Evolutionary conservation across 345 rosid genomes (phyloP), one percentile per base, ranked within the genome.

Genomic region (Syzygium oleosum): DNA sequence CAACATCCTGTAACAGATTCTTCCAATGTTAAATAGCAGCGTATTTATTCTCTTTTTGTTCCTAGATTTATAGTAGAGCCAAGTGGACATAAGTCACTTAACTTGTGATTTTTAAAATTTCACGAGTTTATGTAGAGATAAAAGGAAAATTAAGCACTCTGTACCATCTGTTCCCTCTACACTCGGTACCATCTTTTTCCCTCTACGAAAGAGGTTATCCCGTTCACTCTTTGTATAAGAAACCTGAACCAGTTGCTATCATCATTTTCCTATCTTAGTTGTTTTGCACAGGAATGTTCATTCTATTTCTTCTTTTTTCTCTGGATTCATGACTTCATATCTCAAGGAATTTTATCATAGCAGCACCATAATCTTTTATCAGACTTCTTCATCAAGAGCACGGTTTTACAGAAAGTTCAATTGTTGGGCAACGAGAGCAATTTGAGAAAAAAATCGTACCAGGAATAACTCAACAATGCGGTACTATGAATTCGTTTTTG

Each of bases 21-120:
- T 25, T 87, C 55, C 85, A 93, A 91, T 80, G 97, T 98, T 95
- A 94, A 55, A 38, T 25, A 84, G 73, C 80, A 73, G 49, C 22
- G 46, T n/a, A 9, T 52, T 84, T 52, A 22, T 55, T n/a, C 52
- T 14, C 55, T 15, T 9, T 46, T 9, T 46, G 21, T 52, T 31
- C 29, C 52, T 68, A 52, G 80, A 73, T 34, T 73, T 73, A 17
- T 73, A 34, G 49, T 34, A 34, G 80, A 73, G 80, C 49, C 25
- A 34, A 34, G 80, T 73, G 80, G 80, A 73, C 80, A 73, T 73
- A 73, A 73, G 80, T 34, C 19, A 73, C 46, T 31, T 31, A 31
- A 68, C 79, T 73, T 19, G 19, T 11, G 80, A 73, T 73, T 34
- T 73, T 9, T 17, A 34, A 38, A 73, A 34, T 4, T 17, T 38